phyloP scores from a whole-genome alignment of 805 yeast species.

The Candida lessepsii region DNA sequence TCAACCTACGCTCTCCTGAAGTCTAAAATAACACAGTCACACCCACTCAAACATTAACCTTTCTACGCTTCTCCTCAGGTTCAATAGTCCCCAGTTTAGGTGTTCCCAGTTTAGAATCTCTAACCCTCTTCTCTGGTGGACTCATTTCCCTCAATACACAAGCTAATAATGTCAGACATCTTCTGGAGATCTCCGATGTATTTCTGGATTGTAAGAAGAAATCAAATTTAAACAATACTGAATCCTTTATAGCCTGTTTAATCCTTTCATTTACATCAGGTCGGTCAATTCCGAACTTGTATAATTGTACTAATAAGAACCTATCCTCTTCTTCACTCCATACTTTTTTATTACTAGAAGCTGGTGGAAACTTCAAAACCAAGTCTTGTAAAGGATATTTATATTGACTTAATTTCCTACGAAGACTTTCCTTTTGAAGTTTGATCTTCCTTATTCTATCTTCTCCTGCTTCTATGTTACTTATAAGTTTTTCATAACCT shows the following conservation, averaged over 20 bases:
- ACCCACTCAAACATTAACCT: too few species aligned
- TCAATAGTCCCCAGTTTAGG: conserved; percentile 8
- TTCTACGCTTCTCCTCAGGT: conserved; percentile 13
- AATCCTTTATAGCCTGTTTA: conserved; percentile 67
- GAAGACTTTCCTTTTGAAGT: conserved; percentile 74
- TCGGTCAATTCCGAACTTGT: conserved; percentile 76
- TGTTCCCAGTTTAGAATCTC: conserved; percentile 9
- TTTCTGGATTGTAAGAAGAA: conserved; percentile 82
- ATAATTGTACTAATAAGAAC: conserved; percentile 75
- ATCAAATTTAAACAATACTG: conserved; percentile 81
- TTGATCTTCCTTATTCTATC: conserved; percentile 65
- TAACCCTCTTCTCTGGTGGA: conserved; percentile 14
- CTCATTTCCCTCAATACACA: conserved; percentile 66
- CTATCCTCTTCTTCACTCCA: conserved; percentile 91
- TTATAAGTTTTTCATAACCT: conserved; percentile 79
- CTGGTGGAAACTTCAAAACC: conserved; percentile 67
- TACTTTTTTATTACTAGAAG: conserved; percentile 57
- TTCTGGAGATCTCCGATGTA: conserved; percentile 72
- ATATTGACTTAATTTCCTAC: conserved; percentile 70
- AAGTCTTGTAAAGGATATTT: conserved; percentile 79
- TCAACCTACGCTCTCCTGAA: too few species aligned
- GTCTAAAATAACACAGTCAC: too few species aligned
- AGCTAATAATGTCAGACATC: conserved; percentile 76
- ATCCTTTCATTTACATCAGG: conserved; percentile 77
- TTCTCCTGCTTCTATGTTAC: conserved; percentile 86